phyloP scores from a whole-genome alignment of 371 early-diverging fungal genomes.

The Syncephalastrum contaminatum region DNA sequence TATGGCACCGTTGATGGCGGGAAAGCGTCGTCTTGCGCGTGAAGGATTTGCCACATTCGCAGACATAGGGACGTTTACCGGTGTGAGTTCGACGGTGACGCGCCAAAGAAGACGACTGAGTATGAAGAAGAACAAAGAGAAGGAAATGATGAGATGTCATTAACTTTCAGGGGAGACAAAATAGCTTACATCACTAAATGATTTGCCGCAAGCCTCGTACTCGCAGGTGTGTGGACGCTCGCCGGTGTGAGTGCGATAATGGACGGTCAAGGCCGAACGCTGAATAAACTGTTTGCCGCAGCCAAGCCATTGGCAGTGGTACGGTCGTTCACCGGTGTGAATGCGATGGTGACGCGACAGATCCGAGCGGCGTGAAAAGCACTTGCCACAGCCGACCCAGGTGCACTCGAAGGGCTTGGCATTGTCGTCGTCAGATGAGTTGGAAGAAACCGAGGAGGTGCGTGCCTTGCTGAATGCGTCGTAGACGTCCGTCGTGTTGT shows the following conservation, averaged over 20 bases:
- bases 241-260: conserved; percentile 78
- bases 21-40: conserved; percentile 69
- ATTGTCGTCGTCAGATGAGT: conserved; percentile 11
- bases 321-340: conserved; percentile 77
- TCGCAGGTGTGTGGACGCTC: conserved; percentile 77
- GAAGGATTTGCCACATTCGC: conserved; percentile 58
- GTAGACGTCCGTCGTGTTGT: conserved; percentile 15
- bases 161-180: conserved; percentile 16
- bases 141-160: conserved; percentile 8
- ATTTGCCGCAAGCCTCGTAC: conserved; percentile 50
- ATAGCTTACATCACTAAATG: conserved; percentile 58
- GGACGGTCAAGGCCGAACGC: conserved; percentile 78
- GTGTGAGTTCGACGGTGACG: conserved; percentile 50
- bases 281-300: conserved; percentile 80
- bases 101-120: conserved; percentile 46
- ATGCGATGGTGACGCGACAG: conserved; percentile 73
- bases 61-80: conserved; percentile 43
- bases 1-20: conserved; percentile 51
- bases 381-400: conserved; percentile 65
- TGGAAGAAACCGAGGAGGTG: conserved; percentile 3
- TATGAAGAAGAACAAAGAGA: conserved; percentile 30
- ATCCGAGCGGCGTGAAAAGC: conserved; percentile 78
- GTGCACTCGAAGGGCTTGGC: conserved; percentile 58
- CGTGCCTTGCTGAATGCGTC: conserved; percentile 1
- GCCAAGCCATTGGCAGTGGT: conserved; percentile 58